Conservation (phyloP, 2,329 filamentous ascomycete species). For the Colletotrichum sojae region DNA sequence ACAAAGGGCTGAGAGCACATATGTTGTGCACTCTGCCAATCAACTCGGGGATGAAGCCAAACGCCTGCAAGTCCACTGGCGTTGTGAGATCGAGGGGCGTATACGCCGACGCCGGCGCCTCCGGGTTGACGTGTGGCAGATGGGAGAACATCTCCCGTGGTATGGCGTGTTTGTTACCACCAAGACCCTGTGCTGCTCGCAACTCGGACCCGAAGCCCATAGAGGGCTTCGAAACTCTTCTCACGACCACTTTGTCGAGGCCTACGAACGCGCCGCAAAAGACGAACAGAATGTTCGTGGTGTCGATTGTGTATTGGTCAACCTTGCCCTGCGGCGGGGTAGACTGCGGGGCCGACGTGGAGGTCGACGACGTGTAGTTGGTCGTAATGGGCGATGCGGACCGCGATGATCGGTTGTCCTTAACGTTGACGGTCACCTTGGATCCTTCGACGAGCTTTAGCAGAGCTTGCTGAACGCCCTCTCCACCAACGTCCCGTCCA, state of each 20-base stretch:
- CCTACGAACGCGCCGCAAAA: conserved; percentile 97
- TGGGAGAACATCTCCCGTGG: conserved; percentile 73
- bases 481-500: conserved; percentile 93
- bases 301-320: conserved; percentile 83
- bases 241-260: conserved; percentile 87
- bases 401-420: conserved; percentile 76
- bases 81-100: conserved; percentile 80
- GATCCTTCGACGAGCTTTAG: conserved; percentile 97
- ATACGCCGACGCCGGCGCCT: conserved; percentile 55
- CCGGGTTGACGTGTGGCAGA: conserved; percentile 66
- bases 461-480: conserved; percentile 96
- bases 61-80: conserved; percentile 83
- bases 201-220: conserved; percentile 94
- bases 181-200: conserved; percentile 67
- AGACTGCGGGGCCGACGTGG: conserved; percentile 62
- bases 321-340: conserved; percentile 65
- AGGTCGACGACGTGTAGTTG: conserved; percentile 63
- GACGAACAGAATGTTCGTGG: conserved; percentile 97
- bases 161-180: conserved; percentile 69
- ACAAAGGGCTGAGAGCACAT: conserved; percentile 85
- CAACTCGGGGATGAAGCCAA: conserved; percentile 94
- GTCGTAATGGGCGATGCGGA: conserved; percentile 67
- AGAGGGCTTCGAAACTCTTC: conserved; percentile 86
- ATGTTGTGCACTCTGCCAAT: conserved; percentile 95
- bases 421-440: conserved; percentile 91